Conservation (phyloP, 2,329 filamentous ascomycete genomes). For the Phaeosphaeria sp. region DNA sequence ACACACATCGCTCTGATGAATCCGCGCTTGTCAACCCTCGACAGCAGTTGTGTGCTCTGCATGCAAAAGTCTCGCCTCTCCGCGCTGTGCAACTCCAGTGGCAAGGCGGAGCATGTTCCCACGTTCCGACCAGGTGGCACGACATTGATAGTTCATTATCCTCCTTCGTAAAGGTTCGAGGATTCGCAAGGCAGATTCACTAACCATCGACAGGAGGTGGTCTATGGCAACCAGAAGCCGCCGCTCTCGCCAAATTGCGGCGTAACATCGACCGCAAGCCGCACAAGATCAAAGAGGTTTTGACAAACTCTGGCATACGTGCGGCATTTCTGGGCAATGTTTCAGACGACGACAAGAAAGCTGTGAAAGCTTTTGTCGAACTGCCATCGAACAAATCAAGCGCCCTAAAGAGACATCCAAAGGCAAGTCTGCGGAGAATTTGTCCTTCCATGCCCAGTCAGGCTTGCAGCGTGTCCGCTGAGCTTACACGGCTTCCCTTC, state of each 20-base stretch:
- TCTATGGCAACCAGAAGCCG: constrained; percentile 78
- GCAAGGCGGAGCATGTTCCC: not conserved
- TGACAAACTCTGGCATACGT: constrained; percentile 68
- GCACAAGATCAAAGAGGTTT: constrained; percentile 70
- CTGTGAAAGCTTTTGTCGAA: constrained; percentile 70
- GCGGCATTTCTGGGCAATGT: constrained; percentile 68
- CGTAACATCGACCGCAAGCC: constrained; percentile 78
- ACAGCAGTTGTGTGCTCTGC: not conserved
- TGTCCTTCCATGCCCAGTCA: not conserved
- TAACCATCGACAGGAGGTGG: constrained; percentile 68
- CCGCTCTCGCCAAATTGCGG: constrained; percentile 71
- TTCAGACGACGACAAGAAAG: constrained; percentile 63
- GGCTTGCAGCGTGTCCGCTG: not conserved
- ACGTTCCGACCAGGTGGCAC: not conserved
- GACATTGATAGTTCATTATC: not conserved
- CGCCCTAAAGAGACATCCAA: constrained; percentile 84
- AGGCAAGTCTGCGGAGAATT: constrained; percentile 62
- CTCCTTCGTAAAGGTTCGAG: not conserved
- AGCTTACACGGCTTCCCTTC: not conserved
- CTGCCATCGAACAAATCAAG: constrained; percentile 68
- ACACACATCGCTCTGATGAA: not conserved
- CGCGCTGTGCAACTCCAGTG: not conserved
- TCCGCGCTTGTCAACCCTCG: not conserved
- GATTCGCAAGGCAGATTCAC: constrained; percentile 5
- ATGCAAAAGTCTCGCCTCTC: not conserved